A percentile compares a stretch with the other conserved stretches of the same genome.
These are phyloP conservation scores for Begonia loranthoides DNA, from an alignment of 306 rosid genomes.

Conservation along the genomic window DNA sequence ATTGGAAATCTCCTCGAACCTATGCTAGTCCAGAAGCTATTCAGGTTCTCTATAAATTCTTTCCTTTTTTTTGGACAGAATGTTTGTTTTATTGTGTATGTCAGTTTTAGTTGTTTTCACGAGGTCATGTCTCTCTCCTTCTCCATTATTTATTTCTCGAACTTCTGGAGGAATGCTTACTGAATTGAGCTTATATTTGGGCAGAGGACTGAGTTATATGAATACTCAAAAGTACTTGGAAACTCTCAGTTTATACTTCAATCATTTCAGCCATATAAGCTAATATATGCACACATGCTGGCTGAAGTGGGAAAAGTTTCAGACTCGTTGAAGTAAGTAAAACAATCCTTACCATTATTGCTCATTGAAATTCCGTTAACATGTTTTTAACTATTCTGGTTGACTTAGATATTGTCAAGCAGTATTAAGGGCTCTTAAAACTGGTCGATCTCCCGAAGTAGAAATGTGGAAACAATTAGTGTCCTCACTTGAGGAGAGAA, in stretches of 20 bases:
- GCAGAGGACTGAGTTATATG: conserved; percentile 90
- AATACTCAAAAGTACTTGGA: conserved; percentile 84
- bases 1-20: conserved; percentile 87
- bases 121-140: too few relatives aligned
- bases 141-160: too few relatives aligned
- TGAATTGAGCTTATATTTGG: conserved; percentile 10
- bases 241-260: conserved; percentile 84
- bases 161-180: too few relatives aligned
- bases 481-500: conserved; percentile 82
- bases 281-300: conserved; percentile 81
- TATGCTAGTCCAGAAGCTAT: conserved; percentile 89
- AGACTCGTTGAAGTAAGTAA: conserved; percentile 80
- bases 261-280: conserved; percentile 89
- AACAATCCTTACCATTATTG: not conserved
- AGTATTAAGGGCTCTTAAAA: conserved; percentile 60
- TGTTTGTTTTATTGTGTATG: too few relatives aligned
- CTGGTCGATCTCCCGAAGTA: conserved; percentile 76
- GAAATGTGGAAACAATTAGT: conserved; percentile 78
- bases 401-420: conserved; percentile 75
- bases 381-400: conserved; percentile 1
- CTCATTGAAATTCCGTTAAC: conserved; percentile 4
- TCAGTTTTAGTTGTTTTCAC: too few relatives aligned
- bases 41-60: conserved; percentile 41
- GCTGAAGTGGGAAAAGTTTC: conserved; percentile 92
- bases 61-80: too few relatives aligned